Percentiles rank a stretch among this genome's conserved stretches.
Conservation (phyloP, 352 stramenopile genomes). For the Pythium aristosporum region DNA sequence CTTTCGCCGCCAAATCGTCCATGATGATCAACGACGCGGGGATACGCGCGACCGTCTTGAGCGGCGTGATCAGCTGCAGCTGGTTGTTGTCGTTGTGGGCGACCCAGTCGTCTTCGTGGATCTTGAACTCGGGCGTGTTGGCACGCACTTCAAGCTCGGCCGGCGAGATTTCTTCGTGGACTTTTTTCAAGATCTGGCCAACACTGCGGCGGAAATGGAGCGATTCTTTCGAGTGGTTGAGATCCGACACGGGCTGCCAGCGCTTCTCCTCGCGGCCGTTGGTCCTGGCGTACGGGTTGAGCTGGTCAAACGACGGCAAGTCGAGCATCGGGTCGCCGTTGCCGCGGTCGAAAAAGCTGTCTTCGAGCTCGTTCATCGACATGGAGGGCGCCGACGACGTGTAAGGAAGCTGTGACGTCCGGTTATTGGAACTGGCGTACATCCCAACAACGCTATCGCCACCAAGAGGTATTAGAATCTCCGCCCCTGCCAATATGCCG, state of each 20-base stretch:
- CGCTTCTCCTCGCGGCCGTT: conserved; percentile 44
- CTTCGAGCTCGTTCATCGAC: conserved; percentile 25
- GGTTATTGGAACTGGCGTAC: conserved; percentile 8
- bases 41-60: conserved; percentile 82
- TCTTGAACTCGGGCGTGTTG: conserved; percentile 88
- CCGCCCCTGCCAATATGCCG: background rate
- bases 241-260: conserved; percentile 74
- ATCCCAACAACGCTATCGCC: conserved; percentile 1
- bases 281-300: conserved; percentile 76
- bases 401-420: conserved; percentile 11
- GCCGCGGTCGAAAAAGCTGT: conserved; percentile 29
- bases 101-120: conserved; percentile 85
- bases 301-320: conserved; percentile 64
- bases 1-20: conserved; percentile 39
- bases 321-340: conserved; percentile 93
- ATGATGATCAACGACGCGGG: conserved; percentile 69
- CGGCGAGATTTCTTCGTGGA: conserved; percentile 81
- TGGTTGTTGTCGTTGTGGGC: conserved; percentile 77
- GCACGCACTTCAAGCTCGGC: conserved; percentile 82
- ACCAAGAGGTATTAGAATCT: background rate
- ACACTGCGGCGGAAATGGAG: conserved; percentile 75
- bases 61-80: conserved; percentile 71
- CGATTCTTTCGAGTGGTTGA: conserved; percentile 84
- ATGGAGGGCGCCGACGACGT: conserved; percentile 25
- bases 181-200: conserved; percentile 68